phyloP scores from a whole-genome alignment of 148 eudicot species.

The Dysphania ambrosioides region DNA sequence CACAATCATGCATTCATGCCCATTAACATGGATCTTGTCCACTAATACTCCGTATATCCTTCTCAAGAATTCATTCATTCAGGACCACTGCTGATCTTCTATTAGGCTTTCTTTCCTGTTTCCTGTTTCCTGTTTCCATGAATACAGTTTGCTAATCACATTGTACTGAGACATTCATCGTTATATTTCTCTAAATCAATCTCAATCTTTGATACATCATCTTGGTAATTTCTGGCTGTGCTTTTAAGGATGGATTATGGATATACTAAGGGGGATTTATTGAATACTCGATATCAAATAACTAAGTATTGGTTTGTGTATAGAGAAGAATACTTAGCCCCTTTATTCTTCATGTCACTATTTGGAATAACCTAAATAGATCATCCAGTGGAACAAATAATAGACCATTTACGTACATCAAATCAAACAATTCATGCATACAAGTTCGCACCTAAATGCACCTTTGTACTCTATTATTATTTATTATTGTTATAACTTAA shows the following conservation, averaged over 20 bases:
- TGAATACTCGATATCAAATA: too few relatives aligned
- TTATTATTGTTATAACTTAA: not conserved
- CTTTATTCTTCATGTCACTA: not conserved
- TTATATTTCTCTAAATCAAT: not conserved
- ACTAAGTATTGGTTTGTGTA: not conserved
- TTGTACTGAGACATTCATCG: not conserved
- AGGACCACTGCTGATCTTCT: too few relatives aligned
- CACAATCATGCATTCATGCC: too few relatives aligned
- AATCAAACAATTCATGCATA: not conserved
- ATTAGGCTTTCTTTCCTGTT: too few relatives aligned
- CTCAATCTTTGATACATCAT: not conserved
- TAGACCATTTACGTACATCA: not conserved
- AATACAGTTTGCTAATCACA: too few relatives aligned
- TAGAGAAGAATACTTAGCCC: not conserved
- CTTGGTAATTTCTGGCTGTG: too few relatives aligned
- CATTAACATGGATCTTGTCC: conserved; percentile 4
- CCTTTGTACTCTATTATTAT: not conserved
- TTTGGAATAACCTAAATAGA: not conserved
- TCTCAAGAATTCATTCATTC: too few relatives aligned
- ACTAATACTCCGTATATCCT: not conserved
- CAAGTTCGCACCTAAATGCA: conserved; percentile 8
- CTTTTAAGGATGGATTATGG: too few relatives aligned
- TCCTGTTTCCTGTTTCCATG: too few relatives aligned
- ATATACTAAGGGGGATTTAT: not conserved
- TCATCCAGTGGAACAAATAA: not conserved